Evolutionary conservation across 2,329 filamentous ascomycete species (phyloP).

Genomic region (Fusarium vanettenii): DNA sequence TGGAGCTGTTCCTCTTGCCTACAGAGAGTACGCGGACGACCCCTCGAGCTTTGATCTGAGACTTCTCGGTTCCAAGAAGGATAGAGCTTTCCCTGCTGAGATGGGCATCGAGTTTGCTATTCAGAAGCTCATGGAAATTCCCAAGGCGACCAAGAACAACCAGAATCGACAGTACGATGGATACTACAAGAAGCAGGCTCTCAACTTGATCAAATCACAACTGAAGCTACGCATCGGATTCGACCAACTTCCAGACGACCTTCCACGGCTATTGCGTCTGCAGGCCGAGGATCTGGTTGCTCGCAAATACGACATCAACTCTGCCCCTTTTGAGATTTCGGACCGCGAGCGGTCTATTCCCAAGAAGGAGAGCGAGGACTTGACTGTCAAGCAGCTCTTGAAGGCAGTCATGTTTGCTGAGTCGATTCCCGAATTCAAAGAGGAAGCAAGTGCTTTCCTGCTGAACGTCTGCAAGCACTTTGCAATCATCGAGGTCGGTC

Average conservation of each 20-base stretch:
- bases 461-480: slow-evolving; percentile 89
- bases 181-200: slow-evolving; percentile 94
- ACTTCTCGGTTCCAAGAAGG: slow-evolving; percentile 88
- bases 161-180: slow-evolving; percentile 74
- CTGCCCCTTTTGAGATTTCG: slow-evolving; percentile 77
- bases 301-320: slow-evolving; percentile 77
- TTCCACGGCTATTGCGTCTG: slow-evolving; percentile 84
- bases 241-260: slow-evolving; percentile 89
- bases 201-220: slow-evolving; percentile 88
- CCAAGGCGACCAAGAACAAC: slow-evolving; percentile 68
- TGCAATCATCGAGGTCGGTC: slow-evolving; percentile 87
- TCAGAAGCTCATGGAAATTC: slow-evolving; percentile 84
- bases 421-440: slow-evolving; percentile 82
- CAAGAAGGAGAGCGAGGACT: slow-evolving; percentile 88
- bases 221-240: slow-evolving; percentile 90
- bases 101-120: slow-evolving; percentile 91
- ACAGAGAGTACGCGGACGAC: slow-evolving; percentile 89
- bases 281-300: slow-evolving; percentile 88
- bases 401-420: slow-evolving; percentile 90
- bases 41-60: slow-evolving; percentile 87
- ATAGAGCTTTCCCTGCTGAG: slow-evolving; percentile 86
- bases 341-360: slow-evolving; percentile 85
- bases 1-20: slow-evolving; percentile 84
- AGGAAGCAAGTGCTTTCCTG: slow-evolving; percentile 80
- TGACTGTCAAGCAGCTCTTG: slow-evolving; percentile 83